These are phyloP conservation scores for Physcomitrium patens DNA, from an alignment of 225 moss, liverwort and hornwort species.

Conservation along the genomic window DNA sequence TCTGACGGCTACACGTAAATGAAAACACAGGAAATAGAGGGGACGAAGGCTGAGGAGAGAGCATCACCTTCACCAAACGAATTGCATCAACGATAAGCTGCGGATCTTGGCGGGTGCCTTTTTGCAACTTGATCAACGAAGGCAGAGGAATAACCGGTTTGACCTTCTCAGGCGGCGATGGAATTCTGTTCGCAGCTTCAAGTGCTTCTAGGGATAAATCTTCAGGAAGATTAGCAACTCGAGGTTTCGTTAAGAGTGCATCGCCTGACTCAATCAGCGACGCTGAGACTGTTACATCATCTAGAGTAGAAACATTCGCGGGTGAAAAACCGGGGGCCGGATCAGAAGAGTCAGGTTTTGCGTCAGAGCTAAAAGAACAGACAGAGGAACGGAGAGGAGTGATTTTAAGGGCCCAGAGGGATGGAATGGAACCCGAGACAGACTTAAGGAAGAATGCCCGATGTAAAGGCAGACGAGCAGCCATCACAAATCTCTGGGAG, in stretches of 20 bases:
- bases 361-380: constrained; percentile 30
- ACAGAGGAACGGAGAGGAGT: neutral
- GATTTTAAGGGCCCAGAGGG: constrained; percentile 23
- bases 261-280: constrained; percentile 52
- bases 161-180: constrained; percentile 40
- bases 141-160: constrained; percentile 64
- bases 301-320: constrained; percentile 53
- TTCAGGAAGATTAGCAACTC: constrained; percentile 92
- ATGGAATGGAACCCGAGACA: constrained; percentile 21
- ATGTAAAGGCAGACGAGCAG: constrained; percentile 39
- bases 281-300: constrained; percentile 51
- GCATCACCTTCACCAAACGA: constrained; percentile 78
- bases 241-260: constrained; percentile 46
- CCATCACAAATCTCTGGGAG: constrained; percentile 25
- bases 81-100: constrained; percentile 83
- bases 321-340: constrained; percentile 49
- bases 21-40: neutral
- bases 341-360: constrained; percentile 17
- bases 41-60: neutral
- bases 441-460: constrained; percentile 36
- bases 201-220: constrained; percentile 65
- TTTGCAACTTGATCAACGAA: constrained; percentile 43
- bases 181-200: constrained; percentile 43
- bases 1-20: neutral
- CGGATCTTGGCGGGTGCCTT: constrained; percentile 50